phyloP scores from a whole-genome alignment of 768 basidiomycete genomes.

The Rhodotorula toruloides region DNA sequence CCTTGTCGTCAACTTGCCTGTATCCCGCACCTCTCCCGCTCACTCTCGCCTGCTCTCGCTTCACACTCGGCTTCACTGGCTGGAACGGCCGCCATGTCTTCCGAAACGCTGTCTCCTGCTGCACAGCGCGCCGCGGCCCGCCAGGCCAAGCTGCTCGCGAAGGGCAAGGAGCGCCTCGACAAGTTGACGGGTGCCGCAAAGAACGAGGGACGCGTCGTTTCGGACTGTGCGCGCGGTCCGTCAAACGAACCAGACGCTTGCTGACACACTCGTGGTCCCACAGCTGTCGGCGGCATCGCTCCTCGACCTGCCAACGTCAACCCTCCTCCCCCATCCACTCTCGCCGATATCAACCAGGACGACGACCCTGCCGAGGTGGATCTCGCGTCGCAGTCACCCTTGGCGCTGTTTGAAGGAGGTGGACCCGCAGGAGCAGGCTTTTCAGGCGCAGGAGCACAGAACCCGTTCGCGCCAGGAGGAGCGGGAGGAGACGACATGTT shows the following conservation, averaged over 20 bases:
- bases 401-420: slow-evolving; percentile 6
- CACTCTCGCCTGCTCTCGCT: too few species aligned
- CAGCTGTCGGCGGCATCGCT: slow-evolving; percentile 15
- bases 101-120: slow-evolving; percentile 13
- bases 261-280: background rate
- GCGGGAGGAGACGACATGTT: slow-evolving; percentile 23
- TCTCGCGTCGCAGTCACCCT: slow-evolving; percentile 14
- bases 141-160: slow-evolving; percentile 34
- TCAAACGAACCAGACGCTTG: rapidly evolving
- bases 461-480: slow-evolving; percentile 6
- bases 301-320: background rate
- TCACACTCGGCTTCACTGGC: background rate
- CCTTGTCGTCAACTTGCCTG: too few species aligned
- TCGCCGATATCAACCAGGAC: slow-evolving; percentile 25
- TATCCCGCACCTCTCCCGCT: too few species aligned
- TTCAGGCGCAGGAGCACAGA: background rate
- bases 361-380: slow-evolving; percentile 38
- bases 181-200: slow-evolving; percentile 34
- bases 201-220: slow-evolving; percentile 30
- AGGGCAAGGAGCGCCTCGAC: slow-evolving; percentile 23
- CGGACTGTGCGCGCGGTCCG: slow-evolving; percentile 10
- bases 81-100: background rate
- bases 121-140: slow-evolving; percentile 16
- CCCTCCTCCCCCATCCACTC: background rate
- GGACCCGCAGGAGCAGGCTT: background rate